Base-by-base conservation (phyloP, 2,329 filamentous ascomycete genomes). In the Keithomyces neogunnii region DNA sequence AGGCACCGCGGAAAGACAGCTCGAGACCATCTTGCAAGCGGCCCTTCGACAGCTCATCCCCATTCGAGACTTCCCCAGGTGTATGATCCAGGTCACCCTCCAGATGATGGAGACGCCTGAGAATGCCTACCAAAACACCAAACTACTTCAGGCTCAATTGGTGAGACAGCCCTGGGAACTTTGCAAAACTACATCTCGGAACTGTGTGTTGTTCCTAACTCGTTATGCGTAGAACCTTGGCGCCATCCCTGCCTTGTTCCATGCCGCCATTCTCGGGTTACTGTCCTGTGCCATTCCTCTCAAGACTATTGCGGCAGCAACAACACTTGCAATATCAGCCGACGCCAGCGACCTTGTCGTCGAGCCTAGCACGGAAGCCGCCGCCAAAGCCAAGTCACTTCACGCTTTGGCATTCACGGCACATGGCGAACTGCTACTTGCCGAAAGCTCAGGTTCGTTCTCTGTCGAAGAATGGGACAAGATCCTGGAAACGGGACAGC, bases 371-470 rank as follows among this genome's bases (percentile, higher is more conserved):
- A 74, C 81, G 5, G 73, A 78, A 28, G 76, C 87, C 54, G 74
- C 84, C 45, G 74, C 81, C 56, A 69, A 72, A 45, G 84, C 86
- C 9, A 75, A 72, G 51, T 95, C 89, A 4, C 70, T 88, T 28
- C 92, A 96, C 64, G 88, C 87, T n/a, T 76, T 96, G 52, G 86
- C 84, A 5, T 95, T 93, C 65, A 85, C 85, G n/a, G 83, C 84
- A 1, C 74, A 82, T 48, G 80, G 85, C 7, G 82, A 88, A 53
- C 71, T 95, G 48, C 69, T 96, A 28, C 69, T 96, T 42, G 84
- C 81, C 35, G 88, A 96, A 69, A 95, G 89, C 61, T 83, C 92
- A 60, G 92, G 92, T 1, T 70, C 71, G 3, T 97, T 96, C 63
- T 80, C 81, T 45, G 74, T 87, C 57, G 76, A 82, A 11, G 84